Evolutionary conservation across 2,329 filamentous ascomycete genomes (phyloP), one percentile per base, ranked within the genome.

Genomic region (Ophiostoma quercus): DNA sequence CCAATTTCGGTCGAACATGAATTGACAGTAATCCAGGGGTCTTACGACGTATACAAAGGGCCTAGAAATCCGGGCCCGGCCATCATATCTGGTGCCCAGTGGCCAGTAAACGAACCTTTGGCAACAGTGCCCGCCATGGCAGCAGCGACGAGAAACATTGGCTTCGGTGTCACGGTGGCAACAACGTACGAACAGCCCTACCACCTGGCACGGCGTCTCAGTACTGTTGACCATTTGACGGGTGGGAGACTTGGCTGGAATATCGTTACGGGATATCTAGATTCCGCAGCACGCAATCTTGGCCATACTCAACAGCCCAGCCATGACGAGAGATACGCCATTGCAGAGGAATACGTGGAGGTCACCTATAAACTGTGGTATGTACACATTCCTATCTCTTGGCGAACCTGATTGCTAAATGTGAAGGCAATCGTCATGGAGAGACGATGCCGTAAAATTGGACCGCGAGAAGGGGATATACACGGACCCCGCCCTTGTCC

Each of bases 261-360:
- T 41, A 70, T 74, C 41, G 74, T 75, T 4, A 75, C 74, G 2
- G 67, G 71, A 66, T 74, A 72, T 68, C 70, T 70, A 16, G 68
- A 73, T 41, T 68, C 66, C 0, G 71, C 73, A 0, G 74, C 74
- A 2, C 69, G 68, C 11, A 72, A 71, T 22, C 68, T 73, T 2
- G 74, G 74, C 2, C 43, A 63, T 6, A 39, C 41, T 19, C 66
- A 71, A 7, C 60, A 70, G 37, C 43, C 34, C 6, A 70, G 69
- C 1, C 74, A 75, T 39, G 74, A 74, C 66, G 71, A 74, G 34
- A 69, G 74, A 3, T 75, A 75, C 47, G 74, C 69, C 12, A 62
- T 67, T 1, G 74, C 74, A 0, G 73, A 75, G 16, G 74, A 75
- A 63, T 74, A 72, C 65, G 51, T 74, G 14, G 70, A 74, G 5